Evolutionary conservation across 2,329 filamentous ascomycete genomes (phyloP), one percentile per base, ranked within the genome.

Genomic region (Hypoxylon sp.): DNA sequence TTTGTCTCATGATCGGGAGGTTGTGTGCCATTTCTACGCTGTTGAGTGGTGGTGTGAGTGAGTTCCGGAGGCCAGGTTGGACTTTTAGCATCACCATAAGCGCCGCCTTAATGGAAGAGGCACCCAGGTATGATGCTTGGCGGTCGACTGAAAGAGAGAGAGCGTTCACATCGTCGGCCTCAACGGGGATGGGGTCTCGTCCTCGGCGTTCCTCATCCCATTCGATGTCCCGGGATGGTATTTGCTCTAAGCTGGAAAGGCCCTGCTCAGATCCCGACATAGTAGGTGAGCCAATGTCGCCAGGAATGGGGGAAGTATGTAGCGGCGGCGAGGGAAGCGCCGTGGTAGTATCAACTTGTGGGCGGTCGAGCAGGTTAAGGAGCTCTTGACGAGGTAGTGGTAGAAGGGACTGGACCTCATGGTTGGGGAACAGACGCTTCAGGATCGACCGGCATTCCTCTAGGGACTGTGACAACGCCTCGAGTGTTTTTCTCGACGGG

Each of bases 91-190:
- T 93, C 51, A 92, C 91, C 80, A 92, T 89, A 37, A 93, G 83
- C 1, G 91, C 91, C 1, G 91, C 91, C 75, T 92, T 91, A 75
- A 93, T 91, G 5, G 91, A 93, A 0, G 91, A 93, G 14, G 92
- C 90, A 1, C 91, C 91, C 2, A 93, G 82, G 74, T 93, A 93
- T 2, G 91, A 87, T 2, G 84, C 80, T 71, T 89, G 87, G 48
- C 89, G 86, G 64, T 91, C 87, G 5, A 85, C 81, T 1, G 82
- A 81, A 35, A 86, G 86, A 76, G 90, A 92, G 1, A 93, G 82
- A 0, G 90, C 90, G 76, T 92, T 92, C 48, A 92, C 89, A 76
- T 92, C 90, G 77, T 93, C 91, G 0, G 90, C 90, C 72, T 92
- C 87, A 6, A 82, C 84, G n/a, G 87, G 86, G 58, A 90, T 84